Base-by-base conservation (phyloP, 208 protist species). In the Histomonas meleagridis region DNA sequence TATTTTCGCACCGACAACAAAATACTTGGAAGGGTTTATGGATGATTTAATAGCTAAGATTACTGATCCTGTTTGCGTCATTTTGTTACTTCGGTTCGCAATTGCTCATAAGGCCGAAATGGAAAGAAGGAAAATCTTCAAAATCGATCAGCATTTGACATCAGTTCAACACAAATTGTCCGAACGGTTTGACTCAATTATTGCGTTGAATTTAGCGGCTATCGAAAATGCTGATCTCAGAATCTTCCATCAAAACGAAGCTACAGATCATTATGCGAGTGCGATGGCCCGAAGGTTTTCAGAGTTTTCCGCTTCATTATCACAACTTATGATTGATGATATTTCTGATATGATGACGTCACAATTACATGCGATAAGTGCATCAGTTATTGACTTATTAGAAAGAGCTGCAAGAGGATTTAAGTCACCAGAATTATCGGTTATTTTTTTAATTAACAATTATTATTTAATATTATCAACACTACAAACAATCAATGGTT, bases 381-480 rank as follows among this genome's bases (percentile, higher is more conserved):
- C 76, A n/a, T 51, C 76, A 38, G 76, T 86, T 55, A 86, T 86
- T 55, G 76, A 86, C 16, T n/a, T 86, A 1, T 18, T 86, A 38
- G 76, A 86, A 49, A 26, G 76, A 51, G 55, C 76, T 51, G 51
- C 76, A 18, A 32, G 46, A 10, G 76, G 55, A 35, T 86, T 86
- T n/a, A 86, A 86, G 35, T 38, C 40, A 35, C 10, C n/a, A 3
- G 76, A 86, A 55, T 28, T 86, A 0, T 26, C 43, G n/a, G 76
- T 55, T 5, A 43, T 86, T 55, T 86, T 86, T 46, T 21, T 43
- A 21, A 86, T 86, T 55, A 86, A 86, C 32, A 86, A 86, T 46
- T 86, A 86, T 38, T 86, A 48, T 38, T 43, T 46, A 35, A 86
- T 86, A 10, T 35, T 86, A 0, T 14, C 76, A 26, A 86, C 76